These are phyloP conservation scores for Pseudogymnoascus sp. DNA, from an alignment of 2,329 filamentous ascomycete species.

Conservation along the genomic window DNA sequence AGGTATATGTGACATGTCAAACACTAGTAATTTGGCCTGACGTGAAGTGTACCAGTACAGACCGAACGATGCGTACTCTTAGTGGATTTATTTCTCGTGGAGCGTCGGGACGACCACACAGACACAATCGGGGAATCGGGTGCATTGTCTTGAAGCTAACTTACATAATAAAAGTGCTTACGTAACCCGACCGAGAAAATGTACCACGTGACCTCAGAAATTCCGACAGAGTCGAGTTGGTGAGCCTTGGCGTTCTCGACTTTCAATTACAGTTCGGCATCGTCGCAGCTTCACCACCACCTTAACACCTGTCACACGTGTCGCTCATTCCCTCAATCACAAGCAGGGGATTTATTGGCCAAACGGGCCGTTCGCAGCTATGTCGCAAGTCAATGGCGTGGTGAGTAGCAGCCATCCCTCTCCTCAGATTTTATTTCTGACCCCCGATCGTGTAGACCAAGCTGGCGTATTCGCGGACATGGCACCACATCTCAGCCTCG, in stretches of 20 bases:
- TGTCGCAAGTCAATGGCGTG: slow-evolving; percentile 74
- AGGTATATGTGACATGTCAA: neutral
- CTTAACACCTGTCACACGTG: neutral
- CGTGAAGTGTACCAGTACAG: neutral
- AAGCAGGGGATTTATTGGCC: slow-evolving; percentile 12
- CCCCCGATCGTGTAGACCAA: slow-evolving; percentile 55
- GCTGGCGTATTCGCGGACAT: slow-evolving; percentile 90
- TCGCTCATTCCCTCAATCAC: neutral
- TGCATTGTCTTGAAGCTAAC: neutral
- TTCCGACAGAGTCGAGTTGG: neutral
- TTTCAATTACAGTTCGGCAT: slow-evolving; percentile 5
- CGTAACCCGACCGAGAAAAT: neutral
- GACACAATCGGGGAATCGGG: neutral
- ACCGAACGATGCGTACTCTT: neutral
- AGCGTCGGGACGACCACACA: neutral
- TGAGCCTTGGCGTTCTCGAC: slow-evolving; percentile 3
- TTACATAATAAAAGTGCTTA: neutral
- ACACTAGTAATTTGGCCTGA: neutral
- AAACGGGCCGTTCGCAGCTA: slow-evolving; percentile 31
- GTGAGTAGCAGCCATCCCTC: slow-evolving; percentile 39
- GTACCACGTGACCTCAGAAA: neutral
- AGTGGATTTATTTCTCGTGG: slow-evolving; percentile 1
- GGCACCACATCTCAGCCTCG: slow-evolving; percentile 77
- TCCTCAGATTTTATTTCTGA: slow-evolving; percentile 8
- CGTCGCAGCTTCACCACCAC: neutral